Evolutionary conservation across 495 filamentous ascomycete genomes (phyloP).

Genomic region (Apodospora peruviana): DNA sequence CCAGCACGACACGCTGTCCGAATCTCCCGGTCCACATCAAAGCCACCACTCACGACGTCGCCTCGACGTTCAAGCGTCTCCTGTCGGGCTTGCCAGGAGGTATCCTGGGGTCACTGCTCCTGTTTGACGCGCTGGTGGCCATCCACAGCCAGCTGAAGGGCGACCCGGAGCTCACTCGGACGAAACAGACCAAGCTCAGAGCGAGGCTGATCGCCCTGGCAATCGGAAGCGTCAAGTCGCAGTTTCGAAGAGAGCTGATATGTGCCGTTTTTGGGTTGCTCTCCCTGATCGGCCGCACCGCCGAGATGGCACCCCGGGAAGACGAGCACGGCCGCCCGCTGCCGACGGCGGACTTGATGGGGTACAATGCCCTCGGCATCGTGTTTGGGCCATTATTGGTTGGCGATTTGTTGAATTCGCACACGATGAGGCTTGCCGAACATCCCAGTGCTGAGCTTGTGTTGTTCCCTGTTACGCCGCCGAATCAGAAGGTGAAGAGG

Average conservation of each 20-base stretch:
- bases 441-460: slow-evolving; percentile 31
- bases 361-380: slow-evolving; percentile 56
- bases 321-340: slow-evolving; percentile 42
- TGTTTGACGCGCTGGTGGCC: slow-evolving; percentile 61
- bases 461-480: slow-evolving; percentile 28
- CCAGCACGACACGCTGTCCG: slow-evolving; percentile 48
- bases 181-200: slow-evolving; percentile 47
- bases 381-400: slow-evolving; percentile 61
- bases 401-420: slow-evolving; percentile 46
- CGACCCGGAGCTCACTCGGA: slow-evolving; percentile 41
- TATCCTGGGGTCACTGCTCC: slow-evolving; percentile 59
- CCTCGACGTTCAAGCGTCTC: slow-evolving; percentile 65
- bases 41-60: slow-evolving; percentile 60
- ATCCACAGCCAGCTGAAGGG: slow-evolving; percentile 53
- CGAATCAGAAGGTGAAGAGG: slow-evolving; percentile 33
- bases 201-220: slow-evolving; percentile 61
- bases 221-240: slow-evolving; percentile 49
- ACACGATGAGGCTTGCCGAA: slow-evolving; percentile 34
- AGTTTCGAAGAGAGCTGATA: slow-evolving; percentile 56
- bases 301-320: slow-evolving; percentile 43
- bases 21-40: slow-evolving; percentile 51
- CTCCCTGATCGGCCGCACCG: slow-evolving; percentile 46
- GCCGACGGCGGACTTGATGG: slow-evolving; percentile 50
- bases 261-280: slow-evolving; percentile 62
- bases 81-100: slow-evolving; percentile 67